Percentiles rank a stretch among this genome's conserved stretches.
phyloP scores from a whole-genome alignment of 2,329 filamentous ascomycete genomes.

The Colletotrichum melonis region DNA sequence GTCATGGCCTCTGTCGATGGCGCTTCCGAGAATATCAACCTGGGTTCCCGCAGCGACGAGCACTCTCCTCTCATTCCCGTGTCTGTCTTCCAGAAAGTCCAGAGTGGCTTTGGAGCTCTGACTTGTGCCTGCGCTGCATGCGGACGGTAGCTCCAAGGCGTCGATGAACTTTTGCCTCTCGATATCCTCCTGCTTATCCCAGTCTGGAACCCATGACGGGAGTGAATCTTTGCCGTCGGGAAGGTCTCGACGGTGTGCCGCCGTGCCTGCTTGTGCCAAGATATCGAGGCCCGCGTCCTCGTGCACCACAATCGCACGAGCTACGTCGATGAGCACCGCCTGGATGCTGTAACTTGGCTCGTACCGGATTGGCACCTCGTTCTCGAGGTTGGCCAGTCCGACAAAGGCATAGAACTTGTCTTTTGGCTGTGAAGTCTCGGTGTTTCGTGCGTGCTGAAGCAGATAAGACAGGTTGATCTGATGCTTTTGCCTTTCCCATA shows the following conservation, averaged over 20 bases:
- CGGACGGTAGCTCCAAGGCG: background rate
- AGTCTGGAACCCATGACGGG: background rate
- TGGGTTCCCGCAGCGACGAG: background rate
- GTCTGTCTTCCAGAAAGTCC: background rate
- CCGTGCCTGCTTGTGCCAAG: background rate
- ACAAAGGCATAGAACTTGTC: background rate
- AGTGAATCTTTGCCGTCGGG: background rate
- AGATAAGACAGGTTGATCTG: background rate
- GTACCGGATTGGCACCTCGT: background rate
- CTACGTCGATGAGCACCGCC: background rate
- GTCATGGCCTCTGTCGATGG: background rate
- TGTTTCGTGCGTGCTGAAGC: background rate
- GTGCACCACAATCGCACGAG: background rate
- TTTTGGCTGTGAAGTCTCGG: background rate
- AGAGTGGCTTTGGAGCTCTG: background rate
- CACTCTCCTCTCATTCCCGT: background rate
- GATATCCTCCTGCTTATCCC: background rate
- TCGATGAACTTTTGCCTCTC: background rate
- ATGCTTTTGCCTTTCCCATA: background rate
- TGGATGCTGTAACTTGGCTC: background rate
- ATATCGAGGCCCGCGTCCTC: background rate
- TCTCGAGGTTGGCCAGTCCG: background rate
- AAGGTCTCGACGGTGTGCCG: background rate
- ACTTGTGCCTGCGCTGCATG: too few relatives aligned
- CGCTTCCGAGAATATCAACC: background rate